phyloP scores from a whole-genome alignment of 2,329 filamentous ascomycete genomes.

The Elsinoe fawcettii region DNA sequence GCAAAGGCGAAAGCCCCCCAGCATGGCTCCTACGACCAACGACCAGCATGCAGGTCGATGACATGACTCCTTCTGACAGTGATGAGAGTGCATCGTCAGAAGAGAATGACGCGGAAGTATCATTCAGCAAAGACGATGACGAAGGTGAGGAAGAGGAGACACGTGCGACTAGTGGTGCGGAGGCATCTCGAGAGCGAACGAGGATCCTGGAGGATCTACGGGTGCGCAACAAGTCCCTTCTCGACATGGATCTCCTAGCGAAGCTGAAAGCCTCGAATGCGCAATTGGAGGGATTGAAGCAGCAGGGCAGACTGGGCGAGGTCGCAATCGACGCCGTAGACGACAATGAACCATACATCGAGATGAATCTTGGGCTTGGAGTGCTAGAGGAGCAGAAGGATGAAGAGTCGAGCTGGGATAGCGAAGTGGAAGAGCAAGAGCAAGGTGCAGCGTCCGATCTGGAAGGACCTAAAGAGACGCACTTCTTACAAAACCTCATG shows the following conservation, averaged over 20 bases:
- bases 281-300: slow-evolving; percentile 20
- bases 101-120: background rate
- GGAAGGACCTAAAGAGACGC: slow-evolving; percentile 17
- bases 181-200: background rate
- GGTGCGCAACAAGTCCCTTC: slow-evolving; percentile 12
- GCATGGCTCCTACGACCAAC: background rate
- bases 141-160: too few relatives aligned
- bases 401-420: slow-evolving; percentile 13
- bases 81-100: background rate
- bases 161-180: background rate
- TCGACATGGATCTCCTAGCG: slow-evolving; percentile 27
- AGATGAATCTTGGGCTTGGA: slow-evolving; percentile 31
- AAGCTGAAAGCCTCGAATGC: slow-evolving; percentile 27
- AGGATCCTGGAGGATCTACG: background rate
- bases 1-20: background rate
- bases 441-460: background rate
- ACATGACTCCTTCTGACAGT: background rate
- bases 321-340: slow-evolving; percentile 28
- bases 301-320: slow-evolving; percentile 20
- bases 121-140: background rate
- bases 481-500: slow-evolving; percentile 23
- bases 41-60: background rate
- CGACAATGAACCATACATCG: slow-evolving; percentile 29
- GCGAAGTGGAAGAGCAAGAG: slow-evolving; percentile 9
- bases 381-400: slow-evolving; percentile 27